Evolutionary conservation across 2,329 filamentous ascomycete genomes (phyloP).

Genomic region (Penicillium paneum): DNA sequence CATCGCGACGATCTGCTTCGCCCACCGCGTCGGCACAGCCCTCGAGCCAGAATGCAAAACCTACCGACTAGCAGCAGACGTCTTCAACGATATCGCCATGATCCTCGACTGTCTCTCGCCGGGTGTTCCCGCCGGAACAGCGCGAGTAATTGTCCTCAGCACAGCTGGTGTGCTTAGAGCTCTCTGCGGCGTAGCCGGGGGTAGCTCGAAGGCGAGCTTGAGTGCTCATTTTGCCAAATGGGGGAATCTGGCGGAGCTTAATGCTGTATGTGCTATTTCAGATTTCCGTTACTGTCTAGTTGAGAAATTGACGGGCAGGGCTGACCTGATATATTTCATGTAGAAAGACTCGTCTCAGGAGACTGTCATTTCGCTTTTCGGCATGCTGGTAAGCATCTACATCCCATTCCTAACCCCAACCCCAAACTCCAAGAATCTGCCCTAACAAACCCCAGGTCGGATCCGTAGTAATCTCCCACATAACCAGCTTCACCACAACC

Average conservation of each 20-base stretch:
- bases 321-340: slow-evolving; percentile 3
- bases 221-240: slow-evolving; percentile 86
- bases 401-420: neutral
- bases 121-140: slow-evolving; percentile 58
- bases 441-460: slow-evolving; percentile 53
- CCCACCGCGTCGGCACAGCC: slow-evolving; percentile 73
- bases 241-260: slow-evolving; percentile 87
- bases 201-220: slow-evolving; percentile 83
- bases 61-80: slow-evolving; percentile 80
- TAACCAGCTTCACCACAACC: slow-evolving; percentile 68
- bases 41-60: slow-evolving; percentile 89
- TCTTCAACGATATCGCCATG: slow-evolving; percentile 85
- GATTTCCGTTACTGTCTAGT: neutral
- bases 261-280: slow-evolving; percentile 59
- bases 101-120: slow-evolving; percentile 82
- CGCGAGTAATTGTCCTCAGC: slow-evolving; percentile 57
- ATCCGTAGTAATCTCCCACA: slow-evolving; percentile 72
- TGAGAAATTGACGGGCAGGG: neutral
- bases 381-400: slow-evolving; percentile 63
- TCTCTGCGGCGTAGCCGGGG: slow-evolving; percentile 85
- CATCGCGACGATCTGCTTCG: slow-evolving; percentile 81
- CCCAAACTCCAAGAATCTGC: neutral
- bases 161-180: slow-evolving; percentile 60
- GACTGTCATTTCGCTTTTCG: slow-evolving; percentile 82
- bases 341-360: slow-evolving; percentile 90